phyloP scores from a whole-genome alignment of 495 filamentous ascomycete species.

The Neurospora sp. region DNA sequence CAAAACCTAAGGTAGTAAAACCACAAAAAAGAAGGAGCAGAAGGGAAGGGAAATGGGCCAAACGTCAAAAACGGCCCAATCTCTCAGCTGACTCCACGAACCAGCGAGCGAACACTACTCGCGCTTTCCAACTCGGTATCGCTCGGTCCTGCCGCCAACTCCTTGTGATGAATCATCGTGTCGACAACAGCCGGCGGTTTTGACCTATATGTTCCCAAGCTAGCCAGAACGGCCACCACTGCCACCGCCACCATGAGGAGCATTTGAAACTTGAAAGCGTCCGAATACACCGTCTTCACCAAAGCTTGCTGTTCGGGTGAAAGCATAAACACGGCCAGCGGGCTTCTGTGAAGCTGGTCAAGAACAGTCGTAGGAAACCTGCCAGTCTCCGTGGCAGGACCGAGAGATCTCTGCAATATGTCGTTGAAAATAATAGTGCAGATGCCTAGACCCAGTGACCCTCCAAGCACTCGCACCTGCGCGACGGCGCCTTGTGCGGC shows the following conservation, averaged over 20 bases:
- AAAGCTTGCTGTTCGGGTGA: neutral
- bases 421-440: conserved; percentile 37
- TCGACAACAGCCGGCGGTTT: conserved; percentile 11
- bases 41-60: neutral
- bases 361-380: conserved; percentile 1
- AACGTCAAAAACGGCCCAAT: too few species aligned
- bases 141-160: conserved; percentile 5
- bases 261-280: conserved; percentile 17
- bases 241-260: conserved; percentile 19
- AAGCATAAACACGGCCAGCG: conserved; percentile 6
- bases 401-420: conserved; percentile 4
- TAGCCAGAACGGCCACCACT: conserved; percentile 17
- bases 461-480: conserved; percentile 49
- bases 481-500: conserved; percentile 46
- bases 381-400: conserved; percentile 8
- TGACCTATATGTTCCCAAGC: conserved; percentile 13
- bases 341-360: conserved; percentile 10
- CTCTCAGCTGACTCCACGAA: neutral
- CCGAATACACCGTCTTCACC: conserved; percentile 12
- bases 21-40: neutral
- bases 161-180: conserved; percentile 17
- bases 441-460: conserved; percentile 41
- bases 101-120: conserved; percentile 11
- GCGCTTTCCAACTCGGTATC: conserved; percentile 19
- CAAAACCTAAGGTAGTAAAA: neutral